Evolutionary conservation across 2,329 filamentous ascomycete genomes (phyloP).

Genomic region (Hymenoscyphus occultus): DNA sequence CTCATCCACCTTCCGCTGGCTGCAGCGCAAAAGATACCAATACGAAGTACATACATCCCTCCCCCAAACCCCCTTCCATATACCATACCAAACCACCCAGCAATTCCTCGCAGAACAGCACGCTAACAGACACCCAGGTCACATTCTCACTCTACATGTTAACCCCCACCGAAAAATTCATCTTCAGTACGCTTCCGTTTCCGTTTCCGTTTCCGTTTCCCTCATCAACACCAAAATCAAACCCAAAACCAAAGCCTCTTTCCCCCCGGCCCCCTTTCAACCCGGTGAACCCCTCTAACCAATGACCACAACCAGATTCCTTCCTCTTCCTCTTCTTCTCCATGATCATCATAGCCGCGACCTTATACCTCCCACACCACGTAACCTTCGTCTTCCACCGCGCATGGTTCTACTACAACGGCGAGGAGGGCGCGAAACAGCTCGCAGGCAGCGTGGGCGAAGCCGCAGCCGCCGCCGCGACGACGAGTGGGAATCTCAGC

Average conservation of each 20-base stretch:
- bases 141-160: conserved; percentile 97
- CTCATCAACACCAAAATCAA: background rate
- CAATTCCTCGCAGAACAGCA: background rate
- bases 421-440: conserved; percentile 58
- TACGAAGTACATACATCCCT: conserved; percentile 57
- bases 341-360: conserved; percentile 80
- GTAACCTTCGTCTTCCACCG: conserved; percentile 77
- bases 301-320: conserved; percentile 58
- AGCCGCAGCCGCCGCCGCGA: conserved; percentile 20
- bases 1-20: conserved; percentile 66
- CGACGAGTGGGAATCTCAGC: conserved; percentile 19
- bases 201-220: background rate
- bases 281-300: background rate
- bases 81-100: background rate
- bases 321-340: conserved; percentile 86
- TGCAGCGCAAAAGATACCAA: conserved; percentile 95
- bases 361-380: conserved; percentile 92
- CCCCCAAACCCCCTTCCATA: background rate
- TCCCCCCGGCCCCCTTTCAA: background rate
- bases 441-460: conserved; percentile 21
- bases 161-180: conserved; percentile 91
- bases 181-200: conserved; percentile 71
- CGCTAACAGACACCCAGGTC: conserved; percentile 81
- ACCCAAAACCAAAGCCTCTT: background rate
- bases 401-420: conserved; percentile 92